Evolutionary conservation across 495 filamentous ascomycete species (phyloP).

Genomic region (Massariosphaeria phaeospora): DNA sequence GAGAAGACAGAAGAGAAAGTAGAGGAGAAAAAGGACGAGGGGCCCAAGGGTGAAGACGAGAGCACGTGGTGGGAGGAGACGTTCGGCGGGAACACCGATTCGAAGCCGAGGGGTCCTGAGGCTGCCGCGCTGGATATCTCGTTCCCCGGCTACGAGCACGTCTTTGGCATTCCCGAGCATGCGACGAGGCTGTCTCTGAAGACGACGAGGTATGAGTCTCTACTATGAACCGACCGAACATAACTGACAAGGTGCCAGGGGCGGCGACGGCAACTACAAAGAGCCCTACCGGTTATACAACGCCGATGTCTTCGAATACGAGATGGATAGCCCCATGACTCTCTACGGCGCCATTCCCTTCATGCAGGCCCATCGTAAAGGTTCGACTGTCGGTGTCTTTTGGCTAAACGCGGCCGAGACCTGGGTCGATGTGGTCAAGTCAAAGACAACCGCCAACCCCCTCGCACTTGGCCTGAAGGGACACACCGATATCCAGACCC

Average conservation of each 20-base stretch:
- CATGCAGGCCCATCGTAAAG: constrained; percentile 93
- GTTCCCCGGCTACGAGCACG: constrained; percentile 85
- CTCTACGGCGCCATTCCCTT: constrained; percentile 92
- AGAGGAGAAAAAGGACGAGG: constrained; percentile 31
- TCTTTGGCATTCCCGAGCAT: constrained; percentile 94
- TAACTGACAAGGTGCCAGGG: constrained; percentile 40
- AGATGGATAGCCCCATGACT: constrained; percentile 97
- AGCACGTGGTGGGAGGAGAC: constrained; percentile 96
- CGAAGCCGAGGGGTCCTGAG: constrained; percentile 86
- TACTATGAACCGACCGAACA: background rate
- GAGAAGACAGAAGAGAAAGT: constrained; percentile 45
- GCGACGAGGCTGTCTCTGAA: constrained; percentile 81
- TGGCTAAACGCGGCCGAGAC: constrained; percentile 98
- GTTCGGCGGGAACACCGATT: constrained; percentile 90
- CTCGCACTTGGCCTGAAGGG: constrained; percentile 64
- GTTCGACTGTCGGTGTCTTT: constrained; percentile 93
- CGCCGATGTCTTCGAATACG: constrained; percentile 94
- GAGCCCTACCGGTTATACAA: constrained; percentile 98
- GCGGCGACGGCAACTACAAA: constrained; percentile 74
- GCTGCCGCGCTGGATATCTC: constrained; percentile 85
- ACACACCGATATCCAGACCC: constrained; percentile 75
- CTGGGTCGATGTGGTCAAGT: constrained; percentile 90
- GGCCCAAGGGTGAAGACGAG: constrained; percentile 56
- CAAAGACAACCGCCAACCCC: constrained; percentile 68
- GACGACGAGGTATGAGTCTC: constrained; percentile 77